Conservation (phyloP, 2,329 filamentous ascomycete species). For the Penicillium verrucosum region DNA sequence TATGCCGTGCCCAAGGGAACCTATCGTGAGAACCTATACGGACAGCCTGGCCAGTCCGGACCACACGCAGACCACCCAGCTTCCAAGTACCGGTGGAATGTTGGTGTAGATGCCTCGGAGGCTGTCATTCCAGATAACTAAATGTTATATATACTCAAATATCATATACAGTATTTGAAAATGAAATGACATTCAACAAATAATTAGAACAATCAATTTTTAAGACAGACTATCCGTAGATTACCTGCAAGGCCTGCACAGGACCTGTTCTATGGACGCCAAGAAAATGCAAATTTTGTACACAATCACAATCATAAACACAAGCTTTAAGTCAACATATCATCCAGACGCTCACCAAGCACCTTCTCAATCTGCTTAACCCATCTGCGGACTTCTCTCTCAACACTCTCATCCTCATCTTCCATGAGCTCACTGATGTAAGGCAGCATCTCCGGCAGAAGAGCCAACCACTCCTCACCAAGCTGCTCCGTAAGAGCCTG, state of each 20-base stretch:
- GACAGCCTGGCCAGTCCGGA: conserved; percentile 32
- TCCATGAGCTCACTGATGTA: conserved; percentile 95
- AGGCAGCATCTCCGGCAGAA: conserved; percentile 92
- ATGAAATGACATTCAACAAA: not conserved
- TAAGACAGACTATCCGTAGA: conserved; percentile 10
- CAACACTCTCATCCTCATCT: conserved; percentile 91
- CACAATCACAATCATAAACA: conserved; percentile 10
- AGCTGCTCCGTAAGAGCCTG: conserved; percentile 73
- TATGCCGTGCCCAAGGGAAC: conserved; percentile 39
- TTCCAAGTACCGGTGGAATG: conserved; percentile 38
- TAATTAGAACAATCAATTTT: conserved; percentile 6
- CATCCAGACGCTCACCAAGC: conserved; percentile 83
- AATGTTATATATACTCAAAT: not conserved
- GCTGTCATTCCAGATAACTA: conserved; percentile 27
- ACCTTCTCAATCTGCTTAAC: conserved; percentile 86
- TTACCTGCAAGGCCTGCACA: not conserved
- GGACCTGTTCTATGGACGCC: conserved; percentile 16
- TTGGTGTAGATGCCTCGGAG: conserved; percentile 33
- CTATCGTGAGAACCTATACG: conserved; percentile 41
- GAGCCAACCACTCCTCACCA: conserved; percentile 88
- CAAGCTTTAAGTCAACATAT: conserved; percentile 72
- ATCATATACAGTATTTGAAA: not conserved
- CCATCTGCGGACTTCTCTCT: conserved; percentile 85
- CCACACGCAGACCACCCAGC: conserved; percentile 37
- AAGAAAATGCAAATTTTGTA: conserved; percentile 25